These are phyloP conservation scores for Ramaria sp. DNA, from an alignment of 768 basidiomycete species.

Conservation along the genomic window DNA sequence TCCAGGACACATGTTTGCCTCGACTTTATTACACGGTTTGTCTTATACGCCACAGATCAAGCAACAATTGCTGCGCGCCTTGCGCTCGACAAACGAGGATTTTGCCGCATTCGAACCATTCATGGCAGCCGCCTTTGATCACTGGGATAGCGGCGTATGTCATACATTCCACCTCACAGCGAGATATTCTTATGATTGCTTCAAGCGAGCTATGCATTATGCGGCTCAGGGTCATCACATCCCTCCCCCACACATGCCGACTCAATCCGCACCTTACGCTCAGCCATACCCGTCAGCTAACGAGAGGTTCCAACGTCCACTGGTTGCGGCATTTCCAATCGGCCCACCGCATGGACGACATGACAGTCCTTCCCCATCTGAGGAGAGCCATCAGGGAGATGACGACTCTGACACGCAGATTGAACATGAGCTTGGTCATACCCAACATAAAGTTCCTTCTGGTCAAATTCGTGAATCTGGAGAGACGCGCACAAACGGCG, in stretches of 20 bases:
- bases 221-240: constrained; percentile 21
- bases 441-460: neutral
- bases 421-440: neutral
- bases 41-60: constrained; percentile 66
- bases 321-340: neutral
- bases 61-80: constrained; percentile 58
- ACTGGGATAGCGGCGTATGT: constrained; percentile 72
- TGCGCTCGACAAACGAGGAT: constrained; percentile 72
- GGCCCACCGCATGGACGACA: neutral
- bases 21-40: constrained; percentile 65
- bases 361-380: constrained; percentile 5
- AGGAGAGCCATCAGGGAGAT: constrained; percentile 3
- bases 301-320: neutral
- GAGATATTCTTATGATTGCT: constrained; percentile 4
- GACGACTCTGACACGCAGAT: neutral
- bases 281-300: neutral
- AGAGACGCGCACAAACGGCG: no score
- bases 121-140: constrained; percentile 78
- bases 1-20: constrained; percentile 72
- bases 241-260: neutral
- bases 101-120: constrained; percentile 67
- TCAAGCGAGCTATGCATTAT: constrained; percentile 38
- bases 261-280: constrained; percentile 1
- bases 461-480: neutral
- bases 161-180: neutral